phyloP scores from a whole-genome alignment of 164 flowering plant species.

The Tetracentron sinense region DNA sequence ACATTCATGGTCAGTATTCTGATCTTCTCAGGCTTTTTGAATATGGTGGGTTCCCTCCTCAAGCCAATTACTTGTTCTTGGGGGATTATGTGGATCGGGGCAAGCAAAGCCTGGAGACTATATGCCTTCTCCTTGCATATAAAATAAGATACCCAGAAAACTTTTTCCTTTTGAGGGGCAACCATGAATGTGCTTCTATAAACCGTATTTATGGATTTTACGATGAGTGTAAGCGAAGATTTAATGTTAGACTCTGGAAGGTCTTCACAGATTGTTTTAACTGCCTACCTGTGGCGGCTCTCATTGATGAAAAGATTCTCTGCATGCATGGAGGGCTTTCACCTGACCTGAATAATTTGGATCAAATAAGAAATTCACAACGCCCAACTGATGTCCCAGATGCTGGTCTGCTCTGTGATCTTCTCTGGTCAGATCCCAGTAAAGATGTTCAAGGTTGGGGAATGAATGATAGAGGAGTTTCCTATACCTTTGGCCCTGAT shows the following conservation, averaged over 20 bases:
- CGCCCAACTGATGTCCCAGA: slow-evolving; percentile 67
- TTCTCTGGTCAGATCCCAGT: slow-evolving; percentile 64
- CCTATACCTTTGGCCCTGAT: no score
- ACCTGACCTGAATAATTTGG: no score
- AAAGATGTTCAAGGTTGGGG: slow-evolving; percentile 56
- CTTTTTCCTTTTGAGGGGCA: no score
- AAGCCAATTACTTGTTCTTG: slow-evolving; percentile 45
- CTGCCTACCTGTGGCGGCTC: no score
- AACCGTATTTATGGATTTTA: slow-evolving; percentile 62
- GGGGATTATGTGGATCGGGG: no score
- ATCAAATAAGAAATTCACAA: slow-evolving; percentile 37
- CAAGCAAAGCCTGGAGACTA: slow-evolving; percentile 50
- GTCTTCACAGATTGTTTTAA: no score
- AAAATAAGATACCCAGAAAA: slow-evolving; percentile 56
- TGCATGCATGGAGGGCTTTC: no score
- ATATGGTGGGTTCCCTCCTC: slow-evolving; percentile 49
- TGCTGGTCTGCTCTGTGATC: slow-evolving; percentile 54
- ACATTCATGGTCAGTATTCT: slow-evolving; percentile 58
- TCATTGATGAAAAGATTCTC: no score
- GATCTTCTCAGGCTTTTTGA: slow-evolving; percentile 51
- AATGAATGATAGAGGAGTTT: slow-evolving; percentile 66
- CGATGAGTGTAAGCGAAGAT: no score
- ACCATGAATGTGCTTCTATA: slow-evolving; percentile 59
- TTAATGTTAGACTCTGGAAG: slow-evolving; percentile 56
- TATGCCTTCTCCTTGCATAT: no score